Percentiles rank a stretch among this genome's conserved stretches.
Conservation (phyloP, 495 filamentous ascomycete species). For the Terfezia claveryi region DNA sequence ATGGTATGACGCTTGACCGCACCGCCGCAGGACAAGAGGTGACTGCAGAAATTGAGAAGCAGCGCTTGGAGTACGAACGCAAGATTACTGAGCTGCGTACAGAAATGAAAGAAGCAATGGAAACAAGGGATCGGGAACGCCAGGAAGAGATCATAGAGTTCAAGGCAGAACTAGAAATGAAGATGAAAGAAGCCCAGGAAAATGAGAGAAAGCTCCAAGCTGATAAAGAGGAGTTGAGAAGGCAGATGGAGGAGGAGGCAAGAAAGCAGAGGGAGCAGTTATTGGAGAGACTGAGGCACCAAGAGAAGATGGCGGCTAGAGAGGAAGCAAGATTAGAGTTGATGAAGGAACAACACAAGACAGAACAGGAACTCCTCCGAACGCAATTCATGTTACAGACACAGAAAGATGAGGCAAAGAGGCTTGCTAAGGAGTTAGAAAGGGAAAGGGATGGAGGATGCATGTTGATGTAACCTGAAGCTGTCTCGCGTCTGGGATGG, state of each 20-base stretch:
- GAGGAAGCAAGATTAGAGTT: too few species aligned
- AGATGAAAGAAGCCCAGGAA: conserved; percentile 18
- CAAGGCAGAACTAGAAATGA: conserved; percentile 10
- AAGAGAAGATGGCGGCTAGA: too few species aligned
- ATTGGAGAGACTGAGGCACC: too few species aligned
- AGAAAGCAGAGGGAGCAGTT: not conserved
- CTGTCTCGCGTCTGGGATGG: too few species aligned
- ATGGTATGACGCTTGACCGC: conserved; percentile 18
- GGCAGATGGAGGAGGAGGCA: conserved; percentile 1
- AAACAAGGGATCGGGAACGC: conserved; percentile 2
- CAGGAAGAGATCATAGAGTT: conserved; percentile 9
- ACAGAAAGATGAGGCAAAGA: too few species aligned
- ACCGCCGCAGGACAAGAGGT: conserved; percentile 19
- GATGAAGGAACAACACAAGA: too few species aligned
- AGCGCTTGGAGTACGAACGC: not conserved
- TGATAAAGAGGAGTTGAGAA: conserved; percentile 4
- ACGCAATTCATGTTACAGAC: too few species aligned
- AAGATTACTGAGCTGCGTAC: not conserved
- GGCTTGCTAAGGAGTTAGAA: too few species aligned
- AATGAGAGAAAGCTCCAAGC: conserved; percentile 16
- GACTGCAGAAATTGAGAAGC: conserved; percentile 6
- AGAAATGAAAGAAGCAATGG: conserved; percentile 2
- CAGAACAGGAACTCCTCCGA: too few species aligned
- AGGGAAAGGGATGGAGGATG: too few species aligned
- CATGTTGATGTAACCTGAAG: too few species aligned